Conservation (phyloP, 139 green algal genomes). For the Yamagishiella unicocca region DNA sequence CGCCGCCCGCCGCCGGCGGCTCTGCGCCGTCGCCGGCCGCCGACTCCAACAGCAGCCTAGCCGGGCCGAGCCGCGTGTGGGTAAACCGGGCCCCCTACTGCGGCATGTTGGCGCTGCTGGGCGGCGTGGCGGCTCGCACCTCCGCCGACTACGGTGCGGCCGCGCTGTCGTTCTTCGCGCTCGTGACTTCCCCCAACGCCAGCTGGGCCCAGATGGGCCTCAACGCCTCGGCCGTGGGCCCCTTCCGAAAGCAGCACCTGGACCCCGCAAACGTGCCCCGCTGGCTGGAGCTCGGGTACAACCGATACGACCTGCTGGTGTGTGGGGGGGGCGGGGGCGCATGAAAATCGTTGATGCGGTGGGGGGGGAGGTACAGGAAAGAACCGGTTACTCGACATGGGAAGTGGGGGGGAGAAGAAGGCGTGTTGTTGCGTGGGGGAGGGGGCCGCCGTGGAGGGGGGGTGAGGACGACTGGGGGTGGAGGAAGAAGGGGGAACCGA, state of each 20-base stretch:
- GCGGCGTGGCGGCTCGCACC: neutral
- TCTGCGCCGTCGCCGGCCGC: neutral
- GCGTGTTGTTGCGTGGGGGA: no score
- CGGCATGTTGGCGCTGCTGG: slow-evolving; percentile 32
- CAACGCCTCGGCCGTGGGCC: neutral
- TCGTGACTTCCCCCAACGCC: neutral
- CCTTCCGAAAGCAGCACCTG: slow-evolving; percentile 31
- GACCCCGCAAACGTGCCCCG: neutral
- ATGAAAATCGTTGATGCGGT: neutral
- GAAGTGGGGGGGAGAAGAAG: no score
- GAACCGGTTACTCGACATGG: neutral
- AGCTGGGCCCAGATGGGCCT: neutral
- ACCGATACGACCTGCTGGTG: slow-evolving; percentile 9
- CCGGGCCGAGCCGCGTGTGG: neutral
- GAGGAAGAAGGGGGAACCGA: neutral
- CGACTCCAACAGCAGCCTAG: neutral
- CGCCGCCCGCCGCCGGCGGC: neutral
- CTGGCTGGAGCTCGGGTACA: neutral
- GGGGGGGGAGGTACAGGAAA: neutral
- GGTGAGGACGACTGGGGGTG: no score
- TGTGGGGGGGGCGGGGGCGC: neutral
- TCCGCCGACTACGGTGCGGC: neutral
- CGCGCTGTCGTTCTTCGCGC: neutral
- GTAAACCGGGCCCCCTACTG: slow-evolving; percentile 18
- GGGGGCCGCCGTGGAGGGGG: no score